Percentiles rank a stretch among this genome's conserved stretches.
Conservation (phyloP, 371 early-diverging fungal genomes). For the Mucor ambiguus region DNA sequence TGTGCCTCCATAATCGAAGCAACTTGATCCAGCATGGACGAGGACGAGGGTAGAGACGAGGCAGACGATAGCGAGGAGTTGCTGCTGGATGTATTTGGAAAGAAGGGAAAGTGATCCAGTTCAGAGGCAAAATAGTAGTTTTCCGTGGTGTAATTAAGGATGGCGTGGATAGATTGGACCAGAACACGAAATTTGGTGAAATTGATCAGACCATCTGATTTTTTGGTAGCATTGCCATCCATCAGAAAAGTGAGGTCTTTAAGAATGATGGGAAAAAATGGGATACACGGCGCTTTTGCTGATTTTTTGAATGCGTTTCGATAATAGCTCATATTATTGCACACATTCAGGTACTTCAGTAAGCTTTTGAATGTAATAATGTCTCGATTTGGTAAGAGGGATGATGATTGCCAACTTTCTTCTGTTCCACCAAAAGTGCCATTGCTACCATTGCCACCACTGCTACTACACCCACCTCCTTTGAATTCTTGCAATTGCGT, state of each 20-base stretch:
- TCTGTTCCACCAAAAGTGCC: constrained; percentile 3
- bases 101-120: constrained; percentile 29
- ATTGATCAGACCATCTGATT: constrained; percentile 26
- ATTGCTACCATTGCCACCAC: neutral
- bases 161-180: constrained; percentile 25
- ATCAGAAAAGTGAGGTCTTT: constrained; percentile 50
- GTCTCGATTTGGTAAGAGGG: constrained; percentile 33
- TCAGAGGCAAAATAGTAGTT: constrained; percentile 40
- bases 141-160: constrained; percentile 26
- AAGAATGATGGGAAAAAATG: constrained; percentile 46
- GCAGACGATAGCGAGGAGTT: neutral
- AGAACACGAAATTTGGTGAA: constrained; percentile 43
- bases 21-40: neutral
- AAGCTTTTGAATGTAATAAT: constrained; percentile 25
- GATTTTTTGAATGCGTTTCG: constrained; percentile 36
- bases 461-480: neutral
- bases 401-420: constrained; percentile 27
- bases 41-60: neutral
- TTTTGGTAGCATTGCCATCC: constrained; percentile 37
- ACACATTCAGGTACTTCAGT: constrained; percentile 35
- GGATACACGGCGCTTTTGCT: constrained; percentile 41
- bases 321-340: constrained; percentile 48
- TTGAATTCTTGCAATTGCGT: constrained; percentile 14
- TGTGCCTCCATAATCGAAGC: neutral
- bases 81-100: neutral